phyloP scores from a whole-genome alignment of 805 yeast species.

The Alloascoidea hylecoeti region DNA sequence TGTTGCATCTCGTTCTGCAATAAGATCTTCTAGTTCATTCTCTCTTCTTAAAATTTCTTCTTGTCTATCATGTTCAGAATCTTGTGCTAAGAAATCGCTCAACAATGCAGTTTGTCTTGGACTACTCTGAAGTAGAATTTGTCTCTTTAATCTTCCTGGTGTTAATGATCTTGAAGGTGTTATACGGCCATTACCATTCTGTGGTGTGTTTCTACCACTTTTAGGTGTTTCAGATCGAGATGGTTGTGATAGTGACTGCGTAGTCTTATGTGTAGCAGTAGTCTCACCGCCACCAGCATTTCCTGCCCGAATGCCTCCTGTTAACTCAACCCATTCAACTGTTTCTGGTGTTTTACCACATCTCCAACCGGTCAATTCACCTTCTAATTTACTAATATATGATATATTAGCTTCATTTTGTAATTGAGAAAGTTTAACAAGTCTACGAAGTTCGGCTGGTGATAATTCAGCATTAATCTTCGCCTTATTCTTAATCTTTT shows the following conservation, averaged over 20 bases:
- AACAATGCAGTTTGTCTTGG: no score
- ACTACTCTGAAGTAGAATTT: no score
- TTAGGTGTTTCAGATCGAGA: neutral
- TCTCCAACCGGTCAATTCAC: constrained; percentile 24
- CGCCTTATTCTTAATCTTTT: constrained; percentile 49
- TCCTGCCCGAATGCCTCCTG: neutral
- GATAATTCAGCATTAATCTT: constrained; percentile 48
- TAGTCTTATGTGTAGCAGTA: constrained; percentile 3
- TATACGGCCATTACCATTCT: no score
- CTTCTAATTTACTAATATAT: constrained; percentile 26
- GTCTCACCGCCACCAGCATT: constrained; percentile 3
- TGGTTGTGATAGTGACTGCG: constrained; percentile 4
- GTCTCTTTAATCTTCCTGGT: neutral
- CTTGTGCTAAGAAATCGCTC: no score
- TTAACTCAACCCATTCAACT: constrained; percentile 12
- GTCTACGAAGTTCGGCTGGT: constrained; percentile 27
- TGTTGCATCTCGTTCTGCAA: constrained; percentile 14
- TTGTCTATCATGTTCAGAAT: constrained; percentile 7
- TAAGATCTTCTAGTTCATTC: constrained; percentile 16
- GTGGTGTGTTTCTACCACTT: neutral
- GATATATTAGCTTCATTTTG: constrained; percentile 11
- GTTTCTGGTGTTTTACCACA: constrained; percentile 16
- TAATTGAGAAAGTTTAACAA: constrained; percentile 20
- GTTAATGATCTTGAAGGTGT: no score
- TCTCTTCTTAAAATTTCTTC: constrained; percentile 16